Evolutionary conservation across 768 basidiomycete species (phyloP).

Genomic region (Hortiboletus flavorubellus): DNA sequence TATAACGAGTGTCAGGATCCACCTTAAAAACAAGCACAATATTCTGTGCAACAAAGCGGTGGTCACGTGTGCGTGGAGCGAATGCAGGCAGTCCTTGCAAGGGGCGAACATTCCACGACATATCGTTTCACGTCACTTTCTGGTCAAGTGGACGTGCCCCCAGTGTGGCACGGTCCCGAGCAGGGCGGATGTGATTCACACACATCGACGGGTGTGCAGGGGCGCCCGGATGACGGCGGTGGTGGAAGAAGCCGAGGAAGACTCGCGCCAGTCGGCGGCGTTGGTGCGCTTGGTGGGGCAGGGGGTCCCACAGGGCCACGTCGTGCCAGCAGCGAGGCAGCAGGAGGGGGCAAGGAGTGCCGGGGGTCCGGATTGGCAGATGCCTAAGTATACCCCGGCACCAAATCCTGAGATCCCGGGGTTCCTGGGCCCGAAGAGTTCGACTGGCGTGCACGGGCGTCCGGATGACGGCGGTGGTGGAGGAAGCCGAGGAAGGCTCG

Average conservation of each 20-base stretch:
- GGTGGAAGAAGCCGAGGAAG: neutral
- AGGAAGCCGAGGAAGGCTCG: too few species aligned
- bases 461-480: too few species aligned
- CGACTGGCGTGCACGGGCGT: too few species aligned
- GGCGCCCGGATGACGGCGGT: neutral
- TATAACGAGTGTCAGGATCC: constrained; percentile 15
- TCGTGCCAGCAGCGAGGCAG: too few species aligned
- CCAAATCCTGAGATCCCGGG: too few species aligned
- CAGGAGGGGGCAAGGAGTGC: too few species aligned
- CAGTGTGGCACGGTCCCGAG: constrained; percentile 16
- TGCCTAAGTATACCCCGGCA: too few species aligned
- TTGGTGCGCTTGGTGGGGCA: constrained; percentile 5
- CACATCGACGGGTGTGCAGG: constrained; percentile 16
- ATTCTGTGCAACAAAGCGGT: constrained; percentile 17
- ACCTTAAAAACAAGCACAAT: constrained; percentile 19
- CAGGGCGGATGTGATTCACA: constrained; percentile 23
- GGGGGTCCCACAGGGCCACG: too few species aligned
- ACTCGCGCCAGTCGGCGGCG: constrained; percentile 8
- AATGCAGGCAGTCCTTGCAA: constrained; percentile 17
- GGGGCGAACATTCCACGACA: constrained; percentile 26
- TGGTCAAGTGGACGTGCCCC: constrained; percentile 18
- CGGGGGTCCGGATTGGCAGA: too few species aligned
- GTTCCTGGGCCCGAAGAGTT: too few species aligned
- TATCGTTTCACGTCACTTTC: constrained; percentile 23
- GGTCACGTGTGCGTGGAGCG: constrained; percentile 17